Conservation (phyloP, 1,139 yeast genomes). For the Debaryomycetaceae sp. region DNA sequence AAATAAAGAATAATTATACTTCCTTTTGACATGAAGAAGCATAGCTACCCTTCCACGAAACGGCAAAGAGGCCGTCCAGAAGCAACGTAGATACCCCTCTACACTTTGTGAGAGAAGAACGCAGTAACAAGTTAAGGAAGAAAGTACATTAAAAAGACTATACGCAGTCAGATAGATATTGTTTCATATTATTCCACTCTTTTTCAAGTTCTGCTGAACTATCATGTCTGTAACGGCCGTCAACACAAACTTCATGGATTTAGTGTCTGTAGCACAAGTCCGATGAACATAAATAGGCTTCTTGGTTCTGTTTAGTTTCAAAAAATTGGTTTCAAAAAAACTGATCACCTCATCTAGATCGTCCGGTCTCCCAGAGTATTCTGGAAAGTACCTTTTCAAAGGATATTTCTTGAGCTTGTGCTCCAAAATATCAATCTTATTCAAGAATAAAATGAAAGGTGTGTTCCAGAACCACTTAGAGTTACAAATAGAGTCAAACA, state of each 20-base stretch:
- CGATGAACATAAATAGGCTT: conserved; percentile 85
- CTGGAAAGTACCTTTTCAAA: conserved; percentile 67
- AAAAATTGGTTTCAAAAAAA: conserved; percentile 64
- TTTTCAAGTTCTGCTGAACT: conserved; percentile 75
- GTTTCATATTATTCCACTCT: conserved; percentile 64
- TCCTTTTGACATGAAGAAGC: conserved; percentile 1
- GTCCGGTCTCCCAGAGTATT: conserved; percentile 57
- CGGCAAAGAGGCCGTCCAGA: no score
- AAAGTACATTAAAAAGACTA: no score
- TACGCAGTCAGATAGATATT: background rate
- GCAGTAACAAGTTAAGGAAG: no score
- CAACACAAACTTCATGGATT: conserved; percentile 82
- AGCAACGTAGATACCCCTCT: no score
- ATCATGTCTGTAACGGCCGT: conserved; percentile 92
- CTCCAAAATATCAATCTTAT: conserved; percentile 81
- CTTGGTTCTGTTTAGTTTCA: conserved; percentile 58
- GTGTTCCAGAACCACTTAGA: conserved; percentile 82
- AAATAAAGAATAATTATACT: background rate
- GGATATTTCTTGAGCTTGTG: conserved; percentile 66
- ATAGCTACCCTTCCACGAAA: background rate
- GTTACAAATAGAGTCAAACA: conserved; percentile 83
- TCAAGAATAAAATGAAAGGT: conserved; percentile 83
- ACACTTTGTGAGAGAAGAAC: no score
- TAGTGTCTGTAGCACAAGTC: conserved; percentile 94
- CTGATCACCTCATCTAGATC: conserved; percentile 64